These are phyloP conservation scores for Dactylellina leptospora DNA, from an alignment of 2,329 filamentous ascomycete species.

Conservation along the genomic window DNA sequence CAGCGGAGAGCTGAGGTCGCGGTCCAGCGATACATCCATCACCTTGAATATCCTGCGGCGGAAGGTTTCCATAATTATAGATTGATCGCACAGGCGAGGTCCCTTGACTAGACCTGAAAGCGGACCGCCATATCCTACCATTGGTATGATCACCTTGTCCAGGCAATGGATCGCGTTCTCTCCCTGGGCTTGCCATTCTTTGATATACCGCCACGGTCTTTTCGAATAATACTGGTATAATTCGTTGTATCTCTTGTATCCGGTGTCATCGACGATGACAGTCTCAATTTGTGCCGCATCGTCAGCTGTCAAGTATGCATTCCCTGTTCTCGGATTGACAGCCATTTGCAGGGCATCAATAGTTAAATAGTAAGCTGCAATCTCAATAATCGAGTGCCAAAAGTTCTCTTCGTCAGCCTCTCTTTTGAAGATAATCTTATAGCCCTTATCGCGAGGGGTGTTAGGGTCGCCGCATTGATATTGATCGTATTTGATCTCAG, in stretches of 20 bases:
- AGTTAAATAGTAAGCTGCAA: conserved; percentile 58
- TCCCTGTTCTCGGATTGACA: conserved; percentile 29
- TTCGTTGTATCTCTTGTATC: conserved; percentile 59
- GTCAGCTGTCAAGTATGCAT: conserved; percentile 54
- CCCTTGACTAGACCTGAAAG: conserved; percentile 62
- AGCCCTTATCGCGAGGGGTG: conserved; percentile 21
- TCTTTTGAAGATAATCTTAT: conserved; percentile 56
- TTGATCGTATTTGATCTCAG: not conserved
- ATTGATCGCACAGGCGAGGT: conserved; percentile 58
- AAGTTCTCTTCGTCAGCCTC: conserved; percentile 55
- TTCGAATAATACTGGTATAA: conserved; percentile 61
- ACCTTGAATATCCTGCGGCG: conserved; percentile 18
- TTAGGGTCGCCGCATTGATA: not conserved
- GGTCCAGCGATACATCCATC: conserved; percentile 16
- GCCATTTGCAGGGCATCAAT: conserved; percentile 59
- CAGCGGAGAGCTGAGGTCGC: conserved; percentile 29
- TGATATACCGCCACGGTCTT: conserved; percentile 58
- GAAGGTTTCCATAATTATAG: conserved; percentile 59
- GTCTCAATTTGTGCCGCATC: conserved; percentile 58
- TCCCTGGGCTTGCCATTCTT: conserved; percentile 54
- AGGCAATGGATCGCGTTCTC: conserved; percentile 31
- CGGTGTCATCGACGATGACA: conserved; percentile 59
- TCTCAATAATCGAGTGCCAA: conserved; percentile 60
- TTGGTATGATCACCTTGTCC: conserved; percentile 61
- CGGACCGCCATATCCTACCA: conserved; percentile 61